Base-by-base conservation (phyloP, 2,329 filamentous ascomycete genomes). In the Sarocladium kiliense region DNA sequence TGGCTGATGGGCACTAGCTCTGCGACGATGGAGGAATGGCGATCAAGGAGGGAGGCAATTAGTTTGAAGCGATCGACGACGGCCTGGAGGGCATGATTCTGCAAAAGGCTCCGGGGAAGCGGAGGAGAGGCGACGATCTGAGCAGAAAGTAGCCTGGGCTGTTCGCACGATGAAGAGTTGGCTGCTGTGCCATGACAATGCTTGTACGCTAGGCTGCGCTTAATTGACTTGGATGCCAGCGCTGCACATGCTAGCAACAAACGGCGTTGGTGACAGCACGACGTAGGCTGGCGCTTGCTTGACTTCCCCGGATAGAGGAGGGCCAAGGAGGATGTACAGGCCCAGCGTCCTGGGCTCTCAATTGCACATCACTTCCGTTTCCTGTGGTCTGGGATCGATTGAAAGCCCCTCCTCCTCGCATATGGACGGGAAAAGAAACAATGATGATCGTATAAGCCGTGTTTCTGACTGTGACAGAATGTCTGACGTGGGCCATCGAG, bases 251-350 rank as follows among this genome's bases (percentile, higher is more conserved):
- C 18, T 44, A 44, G 41, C 16, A 18, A 25, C 18, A 18, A 44
- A 23, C 41, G 16, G 10, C 23, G 41, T 27, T 5, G 23, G 5
- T 3, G 19, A 12, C 44, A 30, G 12, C 5, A 19, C 44, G 44
- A 12, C 23, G 26, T 21, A 25, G 26, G 44, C 26, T 30, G 26
- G 44, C 26, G 44, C 26, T 49, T 5, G 44, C 44, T 21, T 32
- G 44, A n/a, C 44, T 49, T 49, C 44, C 44, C 44, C 44, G 44
- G 44, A 49, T 25, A 11, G 23, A 16, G 26, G 26, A 49, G 26
- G 44, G 19, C 4, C 11, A n/a, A 32, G 3, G 44, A 32, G 21
- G 44, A 25, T 4, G 26, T 4, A 10, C 23, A 19, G 10, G 12
- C 6, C 19, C 11, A 23, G 7, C 19, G 36, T 5, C n/a, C 36